These are phyloP conservation scores for Pseudozyma pruni DNA, from an alignment of 1,284 basidiomycete species.

Conservation along the genomic window DNA sequence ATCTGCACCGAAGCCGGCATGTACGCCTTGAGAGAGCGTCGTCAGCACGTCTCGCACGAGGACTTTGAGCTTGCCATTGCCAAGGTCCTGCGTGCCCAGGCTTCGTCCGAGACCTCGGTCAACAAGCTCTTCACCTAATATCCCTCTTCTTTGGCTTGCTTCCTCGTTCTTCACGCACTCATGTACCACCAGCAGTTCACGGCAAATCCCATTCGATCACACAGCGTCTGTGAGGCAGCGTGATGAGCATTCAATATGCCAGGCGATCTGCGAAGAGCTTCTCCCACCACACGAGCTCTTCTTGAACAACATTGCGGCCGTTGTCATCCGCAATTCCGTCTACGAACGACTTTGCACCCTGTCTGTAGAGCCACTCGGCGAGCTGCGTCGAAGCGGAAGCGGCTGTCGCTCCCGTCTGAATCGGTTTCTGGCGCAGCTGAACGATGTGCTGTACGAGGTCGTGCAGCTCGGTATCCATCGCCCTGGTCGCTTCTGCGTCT, in stretches of 20 bases:
- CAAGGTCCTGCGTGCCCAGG: constrained; percentile 74
- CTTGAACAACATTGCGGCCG: constrained; percentile 17
- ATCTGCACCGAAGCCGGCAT: constrained; percentile 99
- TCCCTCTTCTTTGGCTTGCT: not conserved
- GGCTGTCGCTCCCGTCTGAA: constrained; percentile 16
- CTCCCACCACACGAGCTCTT: constrained; percentile 38
- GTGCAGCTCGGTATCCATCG: constrained; percentile 16
- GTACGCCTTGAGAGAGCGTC: constrained; percentile 93
- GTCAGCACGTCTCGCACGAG: constrained; percentile 95
- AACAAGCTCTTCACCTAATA: constrained; percentile 69
- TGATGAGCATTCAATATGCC: not conserved
- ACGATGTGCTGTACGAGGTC: constrained; percentile 17
- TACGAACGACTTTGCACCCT: constrained; percentile 31
- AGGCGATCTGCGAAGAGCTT: constrained; percentile 26
- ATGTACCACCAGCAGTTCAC: constrained; percentile 35
- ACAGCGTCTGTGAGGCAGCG: too few species aligned
- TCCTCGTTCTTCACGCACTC: constrained; percentile 13
- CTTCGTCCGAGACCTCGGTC: constrained; percentile 65
- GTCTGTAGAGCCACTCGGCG: constrained; percentile 28
- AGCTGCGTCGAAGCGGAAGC: constrained; percentile 15
- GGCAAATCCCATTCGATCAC: constrained; percentile 15
- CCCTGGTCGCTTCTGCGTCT: constrained; percentile 4
- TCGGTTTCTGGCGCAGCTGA: constrained; percentile 21
- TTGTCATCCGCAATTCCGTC: constrained; percentile 31
- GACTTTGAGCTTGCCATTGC: constrained; percentile 98